Evolutionary conservation across 2,329 filamentous ascomycete species (phyloP), one percentile per base, ranked within the genome.

Genomic region (Ophiostoma pallidulum): DNA sequence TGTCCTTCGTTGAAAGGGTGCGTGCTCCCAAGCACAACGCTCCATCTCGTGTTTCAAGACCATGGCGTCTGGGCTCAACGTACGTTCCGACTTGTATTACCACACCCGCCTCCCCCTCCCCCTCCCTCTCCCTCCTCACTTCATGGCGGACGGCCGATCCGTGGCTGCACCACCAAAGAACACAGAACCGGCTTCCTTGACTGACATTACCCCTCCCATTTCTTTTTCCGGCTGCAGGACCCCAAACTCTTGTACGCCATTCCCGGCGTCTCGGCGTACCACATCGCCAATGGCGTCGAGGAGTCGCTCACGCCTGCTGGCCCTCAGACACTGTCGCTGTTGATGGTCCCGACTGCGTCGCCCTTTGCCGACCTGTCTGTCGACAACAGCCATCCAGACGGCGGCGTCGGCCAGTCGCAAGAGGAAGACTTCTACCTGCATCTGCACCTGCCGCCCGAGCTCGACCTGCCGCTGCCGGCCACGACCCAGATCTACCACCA

Each of bases 401-500:
- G 29, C 19, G 36, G 18, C n/a, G 26, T 19, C 19, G 18, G 31
- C 26, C 31, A 42, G 13, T 8, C 36, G 2, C 73, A 76, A 4
- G 84, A 90, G 60, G 86, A 96, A 62, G 92, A 97, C 71, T 97
- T 96, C 69, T 97, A 97, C 64, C 80, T 98, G 5, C 91, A 97
- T 65, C 78, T 98, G 20, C 89, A 96, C 59, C 80, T 97, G 9
- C 90, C 91, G 13, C 91, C 91, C 18, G 91, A 96, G 72, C 80
- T 98, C 57, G 91, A 97, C 59, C 78, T 97, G 6, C 87, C 92
- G 6, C 75, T 97, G 13, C 92, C 92, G 12, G 91, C 91, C 16
- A 97, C 90, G 0, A 97, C 92, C 0, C 91, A 97, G 64, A 92
- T 98, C 63, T 97, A 95, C 68, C 89, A 95, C 65, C 88, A 97